Evolutionary conservation across 345 rosid genomes (phyloP).

Genomic region (Pistacia integerrima): DNA sequence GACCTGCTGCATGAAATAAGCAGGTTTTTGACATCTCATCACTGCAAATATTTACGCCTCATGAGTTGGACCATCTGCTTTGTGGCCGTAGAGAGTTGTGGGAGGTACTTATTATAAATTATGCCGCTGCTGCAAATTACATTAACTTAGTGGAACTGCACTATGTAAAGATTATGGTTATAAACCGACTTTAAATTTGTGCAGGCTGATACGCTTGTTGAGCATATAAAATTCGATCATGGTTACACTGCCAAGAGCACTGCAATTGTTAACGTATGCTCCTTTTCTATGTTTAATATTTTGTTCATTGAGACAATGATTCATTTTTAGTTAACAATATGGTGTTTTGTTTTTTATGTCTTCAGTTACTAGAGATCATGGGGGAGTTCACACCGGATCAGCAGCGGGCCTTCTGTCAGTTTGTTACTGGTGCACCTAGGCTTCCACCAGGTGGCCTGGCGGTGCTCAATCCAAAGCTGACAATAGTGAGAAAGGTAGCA

Average conservation of each 20-base stretch:
- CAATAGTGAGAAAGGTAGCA: constrained; percentile 96
- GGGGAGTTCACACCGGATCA: constrained; percentile 96
- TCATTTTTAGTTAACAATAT: neutral
- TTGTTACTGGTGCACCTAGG: constrained; percentile 99
- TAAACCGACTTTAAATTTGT: constrained; percentile 17
- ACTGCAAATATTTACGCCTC: constrained; percentile 88
- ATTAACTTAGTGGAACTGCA: neutral
- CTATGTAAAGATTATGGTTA: neutral
- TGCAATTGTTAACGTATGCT: constrained; percentile 71
- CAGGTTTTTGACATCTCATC: constrained; percentile 96
- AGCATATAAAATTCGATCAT: constrained; percentile 96
- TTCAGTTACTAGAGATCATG: constrained; percentile 93
- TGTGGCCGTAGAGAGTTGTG: constrained; percentile 98
- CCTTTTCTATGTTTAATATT: constrained; percentile 5
- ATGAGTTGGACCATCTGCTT: constrained; percentile 86
- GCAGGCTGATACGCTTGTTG: constrained; percentile 88
- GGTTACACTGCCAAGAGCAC: constrained; percentile 98
- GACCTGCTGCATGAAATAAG: constrained; percentile 3
- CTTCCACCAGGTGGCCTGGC: constrained; percentile 99
- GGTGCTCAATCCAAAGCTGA: constrained; percentile 89
- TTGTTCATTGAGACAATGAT: neutral
- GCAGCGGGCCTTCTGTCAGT: constrained; percentile 97
- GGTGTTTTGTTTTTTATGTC: constrained; percentile 14
- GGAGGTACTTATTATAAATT: constrained; percentile 60
- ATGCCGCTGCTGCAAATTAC: neutral